Base-by-base conservation (phyloP, 73 alveolate species). In the Effrenium voratum region DNA sequence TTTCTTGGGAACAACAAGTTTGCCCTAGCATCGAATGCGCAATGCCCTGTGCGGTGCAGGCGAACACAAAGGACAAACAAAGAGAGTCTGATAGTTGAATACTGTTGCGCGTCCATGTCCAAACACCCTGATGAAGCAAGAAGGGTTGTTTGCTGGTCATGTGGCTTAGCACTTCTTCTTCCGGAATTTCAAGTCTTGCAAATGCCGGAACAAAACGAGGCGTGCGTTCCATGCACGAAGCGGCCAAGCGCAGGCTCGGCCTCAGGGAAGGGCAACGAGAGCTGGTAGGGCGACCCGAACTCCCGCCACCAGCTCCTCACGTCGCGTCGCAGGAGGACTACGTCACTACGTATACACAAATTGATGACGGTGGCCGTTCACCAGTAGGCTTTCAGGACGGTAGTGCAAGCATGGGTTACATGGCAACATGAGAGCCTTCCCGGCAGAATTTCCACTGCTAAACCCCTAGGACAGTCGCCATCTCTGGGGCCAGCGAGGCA, bases 281-380 rank as follows among this genome's bases (percentile, higher is more conserved):
- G 59, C 57, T 26, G 87, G 87, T 36, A 76, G 26, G 87, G 87
- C 36, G 87, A 40, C 24, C 87, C 87, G 26, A 40, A 41, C 87
- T 76, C 87, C 60, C 26, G 41, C 87, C 87, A 76, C 87, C 87
- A 76, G 59, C 87, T 76, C 87, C 87, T 76, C 40, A 5, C 77
- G 5, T n/a, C n/a, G n/a, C n/a, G n/a, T n/a, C n/a, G n/a, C n/a
- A n/a, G n/a, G n/a, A n/a, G n/a, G n/a, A n/a, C n/a, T n/a, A n/a
- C n/a, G n/a, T n/a, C n/a, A n/a, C n/a, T n/a, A n/a, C n/a, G n/a
- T n/a, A n/a, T n/a, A n/a, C n/a, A n/a, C n/a, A n/a, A n/a, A n/a
- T n/a, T n/a, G n/a, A n/a, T n/a, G n/a, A n/a, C n/a, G n/a, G n/a
- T n/a, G n/a, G n/a, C n/a, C n/a, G n/a, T n/a, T n/a, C n/a, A n/a